Evolutionary conservation across 163 green algal genomes (phyloP).

Genomic region (Smithsoniella earleae): DNA sequence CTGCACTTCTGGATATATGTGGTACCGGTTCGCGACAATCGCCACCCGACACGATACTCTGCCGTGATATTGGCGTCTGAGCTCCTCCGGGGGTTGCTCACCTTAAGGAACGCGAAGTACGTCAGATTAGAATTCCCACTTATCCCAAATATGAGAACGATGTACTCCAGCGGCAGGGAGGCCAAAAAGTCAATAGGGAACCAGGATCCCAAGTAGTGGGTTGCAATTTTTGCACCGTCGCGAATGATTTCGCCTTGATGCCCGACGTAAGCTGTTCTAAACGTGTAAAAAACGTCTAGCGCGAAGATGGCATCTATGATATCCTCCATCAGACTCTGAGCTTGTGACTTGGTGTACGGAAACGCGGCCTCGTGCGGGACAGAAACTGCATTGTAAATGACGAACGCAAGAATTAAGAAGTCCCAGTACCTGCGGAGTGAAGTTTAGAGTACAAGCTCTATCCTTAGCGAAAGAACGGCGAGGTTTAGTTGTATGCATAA

Average conservation of each 20-base stretch:
- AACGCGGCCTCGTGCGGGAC: slow-evolving; percentile 32
- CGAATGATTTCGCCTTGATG: slow-evolving; percentile 45
- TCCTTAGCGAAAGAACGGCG: too few relatives aligned
- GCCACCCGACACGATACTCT: too few relatives aligned
- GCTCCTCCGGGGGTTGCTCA: too few relatives aligned
- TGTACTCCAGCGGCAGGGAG: slow-evolving; percentile 48
- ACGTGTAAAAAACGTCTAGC: slow-evolving; percentile 47
- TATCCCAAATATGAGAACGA: slow-evolving; percentile 34
- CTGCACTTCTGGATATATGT: too few relatives aligned
- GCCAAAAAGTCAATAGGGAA: slow-evolving; percentile 51
- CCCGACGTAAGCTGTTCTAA: slow-evolving; percentile 51
- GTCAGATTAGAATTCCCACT: slow-evolving; percentile 31
- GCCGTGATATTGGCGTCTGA: too few relatives aligned
- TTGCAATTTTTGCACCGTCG: slow-evolving; percentile 43
- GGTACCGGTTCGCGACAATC: too few relatives aligned
- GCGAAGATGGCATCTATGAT: slow-evolving; percentile 40
- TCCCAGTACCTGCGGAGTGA: slow-evolving; percentile 43
- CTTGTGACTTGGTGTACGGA: slow-evolving; percentile 28
- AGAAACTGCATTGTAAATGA: slow-evolving; percentile 41
- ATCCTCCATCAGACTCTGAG: slow-evolving; percentile 31
- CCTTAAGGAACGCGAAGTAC: slow-evolving; percentile 33
- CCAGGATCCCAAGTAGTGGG: slow-evolving; percentile 50
- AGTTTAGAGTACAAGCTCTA: too few relatives aligned
- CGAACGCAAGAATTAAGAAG: slow-evolving; percentile 45
- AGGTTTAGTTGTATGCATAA: too few relatives aligned